A percentile compares a stretch with the other conserved stretches of the same genome.
These are phyloP conservation scores for Pichia sp. DNA, from an alignment of 1,139 yeast genomes.

Conservation along the genomic window DNA sequence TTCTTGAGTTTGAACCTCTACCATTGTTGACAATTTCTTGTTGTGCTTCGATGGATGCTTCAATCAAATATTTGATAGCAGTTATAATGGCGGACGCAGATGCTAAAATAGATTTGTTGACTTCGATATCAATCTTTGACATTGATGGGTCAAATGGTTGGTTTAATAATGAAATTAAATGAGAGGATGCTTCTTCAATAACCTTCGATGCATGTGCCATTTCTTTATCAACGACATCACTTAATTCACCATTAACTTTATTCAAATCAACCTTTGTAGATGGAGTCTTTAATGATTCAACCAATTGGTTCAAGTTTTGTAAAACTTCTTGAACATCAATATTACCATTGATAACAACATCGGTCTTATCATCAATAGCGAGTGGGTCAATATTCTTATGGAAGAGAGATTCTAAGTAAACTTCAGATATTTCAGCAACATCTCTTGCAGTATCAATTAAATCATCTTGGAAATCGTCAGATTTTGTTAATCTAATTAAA, in stretches of 20 bases:
- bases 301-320: slow-evolving; percentile 54
- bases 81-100: slow-evolving; percentile 84
- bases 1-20: slow-evolving; percentile 61
- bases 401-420: slow-evolving; percentile 58
- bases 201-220: slow-evolving; percentile 71
- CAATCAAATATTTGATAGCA: slow-evolving; percentile 70
- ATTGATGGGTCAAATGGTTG: slow-evolving; percentile 51
- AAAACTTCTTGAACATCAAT: slow-evolving; percentile 70
- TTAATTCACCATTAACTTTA: slow-evolving; percentile 43
- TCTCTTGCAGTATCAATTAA: slow-evolving; percentile 51
- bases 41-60: slow-evolving; percentile 81
- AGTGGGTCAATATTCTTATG: slow-evolving; percentile 51
- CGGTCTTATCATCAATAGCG: slow-evolving; percentile 63
- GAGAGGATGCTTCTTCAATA: slow-evolving; percentile 63
- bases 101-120: slow-evolving; percentile 73
- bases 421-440: slow-evolving; percentile 60
- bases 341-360: slow-evolving; percentile 73
- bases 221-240: slow-evolving; percentile 71
- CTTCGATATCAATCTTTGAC: slow-evolving; percentile 61
- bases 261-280: slow-evolving; percentile 29
- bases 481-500: slow-evolving; percentile 48
- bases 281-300: slow-evolving; percentile 57
- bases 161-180: slow-evolving; percentile 52
- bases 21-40: slow-evolving; percentile 77
- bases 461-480: slow-evolving; percentile 51